Conservation (phyloP, 306 rosid genomes). For the Vachellia collinsii region DNA sequence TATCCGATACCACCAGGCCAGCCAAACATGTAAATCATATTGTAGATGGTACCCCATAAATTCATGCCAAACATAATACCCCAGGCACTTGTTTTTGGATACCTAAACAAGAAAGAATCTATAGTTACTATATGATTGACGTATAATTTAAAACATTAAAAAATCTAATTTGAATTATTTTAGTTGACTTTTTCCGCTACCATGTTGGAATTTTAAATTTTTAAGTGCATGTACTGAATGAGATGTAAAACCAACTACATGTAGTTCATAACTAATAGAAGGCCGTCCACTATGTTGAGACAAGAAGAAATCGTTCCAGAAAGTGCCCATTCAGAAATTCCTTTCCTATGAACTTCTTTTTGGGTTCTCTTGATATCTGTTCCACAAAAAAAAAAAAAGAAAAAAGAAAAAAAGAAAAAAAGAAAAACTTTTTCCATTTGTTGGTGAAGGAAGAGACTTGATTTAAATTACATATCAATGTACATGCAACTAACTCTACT, state of each 20-base stretch:
- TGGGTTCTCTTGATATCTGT: slow-evolving; percentile 1
- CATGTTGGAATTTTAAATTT: slow-evolving; percentile 1
- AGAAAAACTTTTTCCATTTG: neutral
- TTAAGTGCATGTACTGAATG: neutral
- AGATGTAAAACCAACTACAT: neutral
- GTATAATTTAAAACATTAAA: neutral
- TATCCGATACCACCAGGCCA: slow-evolving; percentile 80
- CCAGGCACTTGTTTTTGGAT: slow-evolving; percentile 97
- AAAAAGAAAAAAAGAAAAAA: too few species aligned
- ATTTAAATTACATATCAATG: neutral
- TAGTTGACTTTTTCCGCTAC: slow-evolving; percentile 6
- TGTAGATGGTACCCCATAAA: slow-evolving; percentile 96
- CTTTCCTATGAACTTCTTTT: neutral
- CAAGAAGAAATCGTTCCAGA: slow-evolving; percentile 16
- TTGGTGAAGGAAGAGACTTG: slow-evolving; percentile 10
- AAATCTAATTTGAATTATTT: slow-evolving; percentile 15
- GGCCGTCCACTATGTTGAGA: slow-evolving; percentile 12
- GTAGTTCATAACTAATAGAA: slow-evolving; percentile 26
- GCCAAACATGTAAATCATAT: slow-evolving; percentile 87
- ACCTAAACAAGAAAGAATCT: slow-evolving; percentile 55
- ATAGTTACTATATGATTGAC: neutral
- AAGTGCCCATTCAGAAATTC: slow-evolving; percentile 5
- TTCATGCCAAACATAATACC: slow-evolving; percentile 97
- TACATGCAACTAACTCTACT: neutral
- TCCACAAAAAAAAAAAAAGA: slow-evolving; percentile 13